phyloP scores from a whole-genome alignment of 306 rosid species.

The Vicia sativa region DNA sequence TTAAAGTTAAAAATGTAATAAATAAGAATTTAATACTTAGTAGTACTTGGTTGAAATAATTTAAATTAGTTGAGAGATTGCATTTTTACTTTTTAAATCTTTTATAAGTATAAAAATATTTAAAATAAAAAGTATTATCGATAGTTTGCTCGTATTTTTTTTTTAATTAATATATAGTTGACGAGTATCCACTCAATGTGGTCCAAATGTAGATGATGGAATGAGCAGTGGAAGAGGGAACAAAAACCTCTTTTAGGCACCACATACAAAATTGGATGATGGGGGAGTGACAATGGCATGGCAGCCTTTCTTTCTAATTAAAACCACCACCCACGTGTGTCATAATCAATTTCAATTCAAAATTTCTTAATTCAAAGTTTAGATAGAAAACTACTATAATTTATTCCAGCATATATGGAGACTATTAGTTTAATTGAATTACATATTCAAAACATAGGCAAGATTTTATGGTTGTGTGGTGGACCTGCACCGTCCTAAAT shows the following conservation, averaged over 20 bases:
- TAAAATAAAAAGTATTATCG: too few species aligned
- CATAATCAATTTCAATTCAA: slow-evolving; percentile 12
- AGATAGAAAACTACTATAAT: not conserved
- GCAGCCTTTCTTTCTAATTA: too few species aligned
- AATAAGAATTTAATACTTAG: too few species aligned
- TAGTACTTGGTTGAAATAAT: too few species aligned
- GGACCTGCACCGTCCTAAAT: slow-evolving; percentile 21
- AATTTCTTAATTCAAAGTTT: slow-evolving; percentile 14
- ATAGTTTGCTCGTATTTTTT: too few species aligned
- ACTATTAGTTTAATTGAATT: not conserved
- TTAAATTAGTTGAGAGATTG: too few species aligned
- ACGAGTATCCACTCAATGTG: not conserved
- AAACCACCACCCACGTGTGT: not conserved
- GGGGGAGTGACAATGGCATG: not conserved
- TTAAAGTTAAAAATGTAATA: too few species aligned
- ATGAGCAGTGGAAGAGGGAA: slow-evolving; percentile 6
- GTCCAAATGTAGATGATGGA: not conserved
- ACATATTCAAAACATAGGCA: slow-evolving; percentile 27
- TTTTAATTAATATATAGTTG: too few species aligned
- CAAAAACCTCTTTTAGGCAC: not conserved
- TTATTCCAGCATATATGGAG: not conserved
- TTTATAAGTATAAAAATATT: too few species aligned
- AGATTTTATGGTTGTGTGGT: not conserved
- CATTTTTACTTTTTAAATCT: too few species aligned
- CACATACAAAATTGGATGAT: slow-evolving; percentile 9